Conservation (phyloP, 2,329 filamentous ascomycete genomes). For the Exophiala aquamarina region DNA sequence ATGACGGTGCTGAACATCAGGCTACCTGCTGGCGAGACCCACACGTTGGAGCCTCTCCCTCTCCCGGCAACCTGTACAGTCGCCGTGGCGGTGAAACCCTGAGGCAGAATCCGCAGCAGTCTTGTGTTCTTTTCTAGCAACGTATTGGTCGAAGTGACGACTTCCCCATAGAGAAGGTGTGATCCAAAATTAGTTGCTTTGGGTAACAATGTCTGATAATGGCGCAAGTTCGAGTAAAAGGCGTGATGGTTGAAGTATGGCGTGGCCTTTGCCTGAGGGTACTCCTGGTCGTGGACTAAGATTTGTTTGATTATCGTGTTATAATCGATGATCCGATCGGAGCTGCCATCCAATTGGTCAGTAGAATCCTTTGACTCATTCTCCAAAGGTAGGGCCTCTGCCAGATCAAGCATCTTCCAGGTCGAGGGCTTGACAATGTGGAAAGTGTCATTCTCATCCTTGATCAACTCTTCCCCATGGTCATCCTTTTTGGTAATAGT, state of each 20-base stretch:
- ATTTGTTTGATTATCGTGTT: constrained; percentile 71
- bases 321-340: constrained; percentile 70
- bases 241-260: constrained; percentile 82
- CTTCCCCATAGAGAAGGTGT: constrained; percentile 80
- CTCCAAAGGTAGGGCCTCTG: constrained; percentile 50
- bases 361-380: constrained; percentile 32
- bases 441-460: constrained; percentile 80
- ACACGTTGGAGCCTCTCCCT: constrained; percentile 88
- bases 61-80: constrained; percentile 85
- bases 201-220: constrained; percentile 58
- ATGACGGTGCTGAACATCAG: constrained; percentile 88
- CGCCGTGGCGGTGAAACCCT: constrained; percentile 83
- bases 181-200: constrained; percentile 66
- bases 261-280: constrained; percentile 71
- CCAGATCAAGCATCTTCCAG: constrained; percentile 59
- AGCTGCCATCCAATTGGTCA: constrained; percentile 33
- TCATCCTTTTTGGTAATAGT: constrained; percentile 67
- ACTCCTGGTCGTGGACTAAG: constrained; percentile 66
- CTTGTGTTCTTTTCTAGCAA: constrained; percentile 88
- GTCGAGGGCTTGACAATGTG: constrained; percentile 67
- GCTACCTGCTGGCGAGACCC: constrained; percentile 84
- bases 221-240: constrained; percentile 70
- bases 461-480: constrained; percentile 69
- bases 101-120: constrained; percentile 72
- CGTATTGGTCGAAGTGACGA: constrained; percentile 91